A percentile compares a stretch with the other conserved stretches of the same genome.
Evolutionary conservation across 2,329 filamentous ascomycete species (phyloP).

Genomic region (Macrophomina phaseolina): DNA sequence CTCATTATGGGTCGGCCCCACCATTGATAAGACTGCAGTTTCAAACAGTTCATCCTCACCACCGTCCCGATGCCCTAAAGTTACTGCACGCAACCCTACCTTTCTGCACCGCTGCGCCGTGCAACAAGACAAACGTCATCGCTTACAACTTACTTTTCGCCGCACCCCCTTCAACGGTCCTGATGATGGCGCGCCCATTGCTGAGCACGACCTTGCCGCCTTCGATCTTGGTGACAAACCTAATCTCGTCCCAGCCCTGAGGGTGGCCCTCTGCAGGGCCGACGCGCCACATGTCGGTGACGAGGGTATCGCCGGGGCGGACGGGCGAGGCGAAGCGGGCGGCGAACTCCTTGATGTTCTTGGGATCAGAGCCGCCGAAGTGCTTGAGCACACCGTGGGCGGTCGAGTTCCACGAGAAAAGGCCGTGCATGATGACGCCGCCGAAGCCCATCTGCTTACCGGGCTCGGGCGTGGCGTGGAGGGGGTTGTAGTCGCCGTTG

Average conservation of each 20-base stretch:
- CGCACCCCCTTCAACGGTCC: constrained; percentile 56
- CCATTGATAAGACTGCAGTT: too few relatives aligned
- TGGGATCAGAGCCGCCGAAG: constrained; percentile 77
- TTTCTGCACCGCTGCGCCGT: too few relatives aligned
- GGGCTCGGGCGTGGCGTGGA: constrained; percentile 85
- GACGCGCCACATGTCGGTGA: constrained; percentile 80
- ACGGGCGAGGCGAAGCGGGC: constrained; percentile 87
- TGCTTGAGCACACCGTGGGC: constrained; percentile 74
- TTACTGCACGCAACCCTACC: too few relatives aligned
- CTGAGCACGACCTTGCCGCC: constrained; percentile 84
- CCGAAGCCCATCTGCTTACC: constrained; percentile 90
- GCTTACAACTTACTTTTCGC: constrained; percentile 46
- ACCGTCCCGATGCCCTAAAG: background rate
- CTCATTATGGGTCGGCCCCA: background rate
- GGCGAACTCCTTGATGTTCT: constrained; percentile 86
- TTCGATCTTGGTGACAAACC: constrained; percentile 79
- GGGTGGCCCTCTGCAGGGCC: constrained; percentile 66
- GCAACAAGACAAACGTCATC: background rate
- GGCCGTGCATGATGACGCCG: constrained; percentile 85
- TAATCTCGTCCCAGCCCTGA: constrained; percentile 76
- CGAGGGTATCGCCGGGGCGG: constrained; percentile 79
- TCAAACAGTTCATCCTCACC: background rate
- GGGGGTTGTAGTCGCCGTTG: constrained; percentile 93
- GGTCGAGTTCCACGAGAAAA: constrained; percentile 85
- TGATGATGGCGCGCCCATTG: constrained; percentile 83